These are phyloP conservation scores for Avicennia marina DNA, from an alignment of 257 asterid species.

Conservation along the genomic window DNA sequence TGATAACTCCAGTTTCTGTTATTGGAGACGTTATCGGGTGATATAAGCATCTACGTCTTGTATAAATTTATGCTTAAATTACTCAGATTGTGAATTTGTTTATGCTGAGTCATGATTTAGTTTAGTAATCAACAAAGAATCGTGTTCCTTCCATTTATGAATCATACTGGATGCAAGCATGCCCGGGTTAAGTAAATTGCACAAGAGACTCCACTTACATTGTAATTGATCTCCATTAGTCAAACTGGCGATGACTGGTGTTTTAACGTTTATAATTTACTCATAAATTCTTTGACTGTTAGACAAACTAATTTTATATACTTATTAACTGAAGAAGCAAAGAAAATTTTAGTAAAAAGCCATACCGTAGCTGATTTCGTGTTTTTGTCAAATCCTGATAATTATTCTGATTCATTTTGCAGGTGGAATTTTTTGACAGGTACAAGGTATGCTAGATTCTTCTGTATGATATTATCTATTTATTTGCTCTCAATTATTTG, in stretches of 20 bases:
- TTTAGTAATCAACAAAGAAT: not conserved
- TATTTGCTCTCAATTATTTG: too few species aligned
- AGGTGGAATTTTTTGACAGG: conserved; percentile 91
- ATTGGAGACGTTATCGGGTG: conserved; percentile 9
- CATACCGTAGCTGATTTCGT: not conserved
- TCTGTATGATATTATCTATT: conserved; percentile 6
- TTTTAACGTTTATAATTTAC: not conserved
- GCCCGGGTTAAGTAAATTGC: not conserved
- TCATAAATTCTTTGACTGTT: not conserved
- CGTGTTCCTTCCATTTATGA: too few species aligned
- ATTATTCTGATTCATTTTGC: conserved; percentile 26
- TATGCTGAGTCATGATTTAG: conserved; percentile 1
- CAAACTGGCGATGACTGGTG: not conserved
- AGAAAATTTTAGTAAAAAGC: too few species aligned
- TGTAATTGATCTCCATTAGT: not conserved
- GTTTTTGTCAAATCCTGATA: conserved; percentile 19
- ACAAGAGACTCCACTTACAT: not conserved
- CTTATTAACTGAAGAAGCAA: too few species aligned
- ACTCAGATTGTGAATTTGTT: not conserved
- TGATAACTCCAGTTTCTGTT: too few species aligned
- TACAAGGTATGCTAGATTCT: conserved; percentile 59
- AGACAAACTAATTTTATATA: not conserved
- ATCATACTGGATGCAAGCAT: too few species aligned
- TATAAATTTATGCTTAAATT: not conserved
- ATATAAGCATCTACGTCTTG: not conserved